Evolutionary conservation across 352 stramenopile genomes (phyloP).

Genomic region (Phytophthora ohioensis): DNA sequence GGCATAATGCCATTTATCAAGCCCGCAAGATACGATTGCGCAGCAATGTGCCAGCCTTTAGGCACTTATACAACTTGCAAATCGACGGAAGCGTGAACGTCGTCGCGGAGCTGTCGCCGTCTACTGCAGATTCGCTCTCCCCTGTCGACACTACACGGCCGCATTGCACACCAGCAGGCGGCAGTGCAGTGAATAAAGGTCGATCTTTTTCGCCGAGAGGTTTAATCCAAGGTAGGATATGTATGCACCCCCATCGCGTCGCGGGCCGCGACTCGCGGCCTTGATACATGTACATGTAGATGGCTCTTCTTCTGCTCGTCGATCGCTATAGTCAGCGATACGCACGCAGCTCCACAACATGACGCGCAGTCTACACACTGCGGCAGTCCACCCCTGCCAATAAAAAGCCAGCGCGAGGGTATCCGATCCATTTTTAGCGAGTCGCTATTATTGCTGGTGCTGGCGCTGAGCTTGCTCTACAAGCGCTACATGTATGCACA

Average conservation of each 20-base stretch:
- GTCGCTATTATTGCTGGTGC: background rate
- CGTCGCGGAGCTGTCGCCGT: too few species aligned
- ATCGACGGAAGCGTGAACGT: too few species aligned
- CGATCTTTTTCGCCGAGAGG: constrained; percentile 8
- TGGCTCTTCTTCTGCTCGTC: constrained; percentile 23
- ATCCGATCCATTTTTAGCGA: constrained; percentile 18
- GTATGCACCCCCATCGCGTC: background rate
- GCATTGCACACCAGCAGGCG: too few species aligned
- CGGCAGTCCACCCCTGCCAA: background rate
- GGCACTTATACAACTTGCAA: too few species aligned
- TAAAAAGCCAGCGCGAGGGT: constrained; percentile 13
- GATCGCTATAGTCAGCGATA: constrained; percentile 3
- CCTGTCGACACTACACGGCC: too few species aligned
- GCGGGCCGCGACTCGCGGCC: too few species aligned
- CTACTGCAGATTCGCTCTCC: too few species aligned
- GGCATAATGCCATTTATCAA: too few species aligned
- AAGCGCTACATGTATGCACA: background rate
- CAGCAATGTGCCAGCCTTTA: too few species aligned
- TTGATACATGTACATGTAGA: background rate
- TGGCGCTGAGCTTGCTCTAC: too few species aligned
- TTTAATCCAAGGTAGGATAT: constrained; percentile 10
- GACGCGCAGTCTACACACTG: background rate
- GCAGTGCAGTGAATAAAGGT: background rate
- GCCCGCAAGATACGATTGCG: too few species aligned
- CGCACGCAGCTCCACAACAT: too few species aligned